Percentiles rank a stretch among this genome's conserved stretches.
Conservation (phyloP, 164 flowering plant species). For the Euptelea pleiosperma region DNA sequence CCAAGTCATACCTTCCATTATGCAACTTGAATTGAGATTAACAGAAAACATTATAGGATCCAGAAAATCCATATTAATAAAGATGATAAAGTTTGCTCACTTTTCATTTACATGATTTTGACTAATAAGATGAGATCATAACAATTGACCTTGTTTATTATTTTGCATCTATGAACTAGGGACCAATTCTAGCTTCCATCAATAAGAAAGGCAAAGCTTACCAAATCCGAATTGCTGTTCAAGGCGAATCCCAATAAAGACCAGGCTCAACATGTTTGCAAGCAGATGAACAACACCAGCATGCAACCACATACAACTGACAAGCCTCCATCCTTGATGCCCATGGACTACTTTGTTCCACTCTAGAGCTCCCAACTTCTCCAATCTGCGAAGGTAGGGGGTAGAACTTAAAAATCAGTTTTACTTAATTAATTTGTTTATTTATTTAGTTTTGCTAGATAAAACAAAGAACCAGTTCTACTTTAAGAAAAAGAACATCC, state of each 20-base stretch:
- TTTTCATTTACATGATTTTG: too few relatives aligned
- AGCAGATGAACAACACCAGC: constrained; percentile 78
- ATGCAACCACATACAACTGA: constrained; percentile 84
- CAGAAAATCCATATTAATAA: too few relatives aligned
- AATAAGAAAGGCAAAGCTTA: constrained; percentile 23
- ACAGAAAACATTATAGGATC: too few relatives aligned
- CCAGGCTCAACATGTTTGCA: constrained; percentile 72
- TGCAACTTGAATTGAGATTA: too few relatives aligned
- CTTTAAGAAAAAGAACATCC: too few relatives aligned
- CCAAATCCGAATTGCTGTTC: constrained; percentile 92
- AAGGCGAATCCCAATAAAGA: constrained; percentile 78
- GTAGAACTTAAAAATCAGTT: neutral
- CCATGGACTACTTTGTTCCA: constrained; percentile 50
- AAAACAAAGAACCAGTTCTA: neutral
- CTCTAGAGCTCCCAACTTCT: constrained; percentile 68
- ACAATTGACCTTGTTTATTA: too few relatives aligned
- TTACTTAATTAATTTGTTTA: neutral
- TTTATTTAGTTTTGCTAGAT: neutral
- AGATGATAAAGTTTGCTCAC: too few relatives aligned
- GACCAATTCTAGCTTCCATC: too few relatives aligned
- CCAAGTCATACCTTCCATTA: too few relatives aligned
- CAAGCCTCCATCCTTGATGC: constrained; percentile 83
- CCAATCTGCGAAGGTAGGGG: constrained; percentile 39
- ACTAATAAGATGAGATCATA: too few relatives aligned
- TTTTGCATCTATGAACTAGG: too few relatives aligned